Evolutionary conservation across 257 asterid species (phyloP).

Genomic region (Nicotiana tabacum): DNA sequence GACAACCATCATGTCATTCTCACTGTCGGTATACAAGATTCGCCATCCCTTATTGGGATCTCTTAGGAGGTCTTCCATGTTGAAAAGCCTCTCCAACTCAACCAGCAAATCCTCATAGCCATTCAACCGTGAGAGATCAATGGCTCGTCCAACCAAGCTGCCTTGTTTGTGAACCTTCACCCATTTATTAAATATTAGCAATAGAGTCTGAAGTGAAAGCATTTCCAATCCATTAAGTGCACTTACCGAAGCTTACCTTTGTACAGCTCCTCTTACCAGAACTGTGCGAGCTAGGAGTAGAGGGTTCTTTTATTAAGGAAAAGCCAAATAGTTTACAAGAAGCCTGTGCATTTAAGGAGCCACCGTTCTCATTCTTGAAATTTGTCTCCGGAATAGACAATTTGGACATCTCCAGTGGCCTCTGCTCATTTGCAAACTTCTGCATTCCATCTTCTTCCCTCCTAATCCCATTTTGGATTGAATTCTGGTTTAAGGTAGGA

Average conservation of each 20-base stretch:
- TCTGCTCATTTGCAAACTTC: constrained; percentile 32
- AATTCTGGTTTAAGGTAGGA: constrained; percentile 31
- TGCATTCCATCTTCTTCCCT: constrained; percentile 33
- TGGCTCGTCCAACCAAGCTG: constrained; percentile 88
- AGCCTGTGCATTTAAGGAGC: constrained; percentile 39
- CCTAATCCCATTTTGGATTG: constrained; percentile 37
- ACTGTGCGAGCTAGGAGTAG: constrained; percentile 43
- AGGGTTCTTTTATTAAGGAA: constrained; percentile 63
- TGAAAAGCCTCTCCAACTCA: constrained; percentile 78
- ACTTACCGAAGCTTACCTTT: constrained; percentile 41
- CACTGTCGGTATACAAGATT: constrained; percentile 84
- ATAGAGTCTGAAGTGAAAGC: neutral
- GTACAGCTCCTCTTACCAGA: constrained; percentile 80
- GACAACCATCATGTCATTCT: constrained; percentile 95
- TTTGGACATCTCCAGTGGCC: constrained; percentile 39
- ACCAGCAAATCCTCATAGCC: constrained; percentile 60
- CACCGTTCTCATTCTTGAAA: constrained; percentile 29
- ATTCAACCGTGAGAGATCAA: constrained; percentile 69
- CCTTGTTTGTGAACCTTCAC: constrained; percentile 97
- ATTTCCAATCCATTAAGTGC: neutral
- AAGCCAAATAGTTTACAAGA: constrained; percentile 72
- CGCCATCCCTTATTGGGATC: constrained; percentile 88
- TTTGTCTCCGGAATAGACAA: constrained; percentile 36
- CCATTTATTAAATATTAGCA: constrained; percentile 10
- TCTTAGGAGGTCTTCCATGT: constrained; percentile 81